Percentiles rank a stretch among this genome's conserved stretches.
These are phyloP conservation scores for Trifolium dubium DNA, from an alignment of 306 rosid genomes.

Conservation along the genomic window DNA sequence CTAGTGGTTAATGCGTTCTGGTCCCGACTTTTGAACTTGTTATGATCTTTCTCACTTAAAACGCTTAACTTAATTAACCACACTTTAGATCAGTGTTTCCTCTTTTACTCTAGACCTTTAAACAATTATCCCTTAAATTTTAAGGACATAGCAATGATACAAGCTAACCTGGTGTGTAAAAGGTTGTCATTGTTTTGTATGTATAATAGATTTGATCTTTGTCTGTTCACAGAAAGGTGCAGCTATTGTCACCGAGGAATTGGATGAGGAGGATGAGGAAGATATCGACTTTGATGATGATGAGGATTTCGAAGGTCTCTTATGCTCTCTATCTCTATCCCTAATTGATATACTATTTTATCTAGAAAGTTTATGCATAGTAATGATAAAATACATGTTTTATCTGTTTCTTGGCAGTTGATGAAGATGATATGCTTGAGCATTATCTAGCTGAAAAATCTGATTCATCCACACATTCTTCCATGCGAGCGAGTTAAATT, in stretches of 20 bases:
- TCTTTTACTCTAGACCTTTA: background rate
- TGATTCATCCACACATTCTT: slow-evolving; percentile 70
- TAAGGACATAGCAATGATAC: slow-evolving; percentile 18
- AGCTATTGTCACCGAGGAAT: slow-evolving; percentile 58
- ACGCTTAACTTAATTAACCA: slow-evolving; percentile 18
- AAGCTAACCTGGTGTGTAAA: background rate
- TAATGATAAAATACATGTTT: slow-evolving; percentile 25
- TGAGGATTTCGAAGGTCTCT: slow-evolving; percentile 80
- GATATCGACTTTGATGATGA: slow-evolving; percentile 90
- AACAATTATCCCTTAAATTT: slow-evolving; percentile 23
- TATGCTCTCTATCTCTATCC: background rate
- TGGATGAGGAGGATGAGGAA: slow-evolving; percentile 79
- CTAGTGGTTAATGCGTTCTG: background rate
- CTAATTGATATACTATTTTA: background rate
- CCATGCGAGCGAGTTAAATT: slow-evolving; percentile 58
- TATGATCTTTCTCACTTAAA: slow-evolving; percentile 9
- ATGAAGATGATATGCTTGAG: slow-evolving; percentile 98
- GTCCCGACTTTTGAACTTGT: slow-evolving; percentile 18
- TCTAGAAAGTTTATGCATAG: slow-evolving; percentile 6
- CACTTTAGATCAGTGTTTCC: slow-evolving; percentile 11
- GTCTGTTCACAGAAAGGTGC: slow-evolving; percentile 69
- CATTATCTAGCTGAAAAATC: slow-evolving; percentile 94
- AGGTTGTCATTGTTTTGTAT: background rate
- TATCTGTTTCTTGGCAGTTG: slow-evolving; percentile 60
- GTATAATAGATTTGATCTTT: slow-evolving; percentile 13